Conservation (phyloP, 2,329 filamentous ascomycete genomes). For the Xylariaceae sp. region DNA sequence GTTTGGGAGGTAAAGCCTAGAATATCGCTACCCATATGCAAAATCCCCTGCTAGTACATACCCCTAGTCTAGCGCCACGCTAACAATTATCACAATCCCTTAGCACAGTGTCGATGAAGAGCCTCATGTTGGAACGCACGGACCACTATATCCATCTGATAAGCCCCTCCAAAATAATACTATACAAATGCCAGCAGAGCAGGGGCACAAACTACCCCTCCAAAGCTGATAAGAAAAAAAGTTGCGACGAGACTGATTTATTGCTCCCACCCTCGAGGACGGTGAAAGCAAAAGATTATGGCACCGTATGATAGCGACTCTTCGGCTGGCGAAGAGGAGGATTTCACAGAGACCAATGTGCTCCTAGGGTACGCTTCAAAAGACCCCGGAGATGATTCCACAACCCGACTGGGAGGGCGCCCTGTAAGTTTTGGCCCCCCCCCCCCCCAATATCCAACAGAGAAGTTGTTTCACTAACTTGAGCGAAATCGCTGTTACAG, state of each 20-base stretch:
- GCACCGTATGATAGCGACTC: slow-evolving; percentile 81
- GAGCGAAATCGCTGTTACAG: slow-evolving; percentile 51
- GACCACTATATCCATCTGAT: not conserved
- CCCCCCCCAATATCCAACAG: not conserved
- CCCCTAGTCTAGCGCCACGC: too few species aligned
- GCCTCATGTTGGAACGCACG: too few species aligned
- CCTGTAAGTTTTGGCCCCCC: slow-evolving; percentile 70
- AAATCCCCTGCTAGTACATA: too few species aligned
- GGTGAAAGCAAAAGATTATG: slow-evolving; percentile 27
- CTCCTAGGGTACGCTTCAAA: slow-evolving; percentile 87
- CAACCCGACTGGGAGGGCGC: slow-evolving; percentile 86
- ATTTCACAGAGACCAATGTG: slow-evolving; percentile 83
- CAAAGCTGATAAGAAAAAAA: slow-evolving; percentile 29
- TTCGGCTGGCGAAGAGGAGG: slow-evolving; percentile 71
- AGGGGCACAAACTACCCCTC: slow-evolving; percentile 19
- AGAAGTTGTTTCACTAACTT: slow-evolving; percentile 23
- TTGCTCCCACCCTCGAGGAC: not conserved
- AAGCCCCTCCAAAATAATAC: slow-evolving; percentile 21
- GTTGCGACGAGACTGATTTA: slow-evolving; percentile 12
- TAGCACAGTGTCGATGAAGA: too few species aligned
- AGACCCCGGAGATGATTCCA: slow-evolving; percentile 78
- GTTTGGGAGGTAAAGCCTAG: too few species aligned
- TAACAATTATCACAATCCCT: too few species aligned
- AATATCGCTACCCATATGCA: too few species aligned
- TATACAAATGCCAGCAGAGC: not conserved